These are phyloP conservation scores for Stellera chamaejasme DNA, from an alignment of 345 rosid genomes.

Conservation along the genomic window DNA sequence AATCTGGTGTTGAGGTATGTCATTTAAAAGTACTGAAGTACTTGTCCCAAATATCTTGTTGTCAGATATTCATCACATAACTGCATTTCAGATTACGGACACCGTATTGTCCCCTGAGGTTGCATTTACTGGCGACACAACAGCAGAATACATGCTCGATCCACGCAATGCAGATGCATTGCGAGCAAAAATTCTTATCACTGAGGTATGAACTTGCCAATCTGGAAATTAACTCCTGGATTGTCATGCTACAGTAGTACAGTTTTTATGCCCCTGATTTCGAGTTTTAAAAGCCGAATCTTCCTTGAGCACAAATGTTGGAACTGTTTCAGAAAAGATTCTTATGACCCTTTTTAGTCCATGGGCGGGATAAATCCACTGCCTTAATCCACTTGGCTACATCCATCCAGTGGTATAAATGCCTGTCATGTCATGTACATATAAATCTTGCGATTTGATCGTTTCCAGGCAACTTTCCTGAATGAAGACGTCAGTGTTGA, in stretches of 20 bases:
- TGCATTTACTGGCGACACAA: constrained; percentile 95
- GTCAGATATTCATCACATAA: constrained; percentile 11
- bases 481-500: constrained; percentile 62
- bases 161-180: constrained; percentile 93
- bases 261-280: too few species aligned
- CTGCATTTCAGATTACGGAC: constrained; percentile 64
- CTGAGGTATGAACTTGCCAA: constrained; percentile 49
- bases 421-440: too few species aligned
- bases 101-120: constrained; percentile 82
- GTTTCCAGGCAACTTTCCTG: constrained; percentile 81
- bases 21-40: neutral
- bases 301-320: too few species aligned
- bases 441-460: neutral
- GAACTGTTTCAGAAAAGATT: too few species aligned
- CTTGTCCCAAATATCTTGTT: neutral
- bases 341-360: too few species aligned
- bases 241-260: neutral
- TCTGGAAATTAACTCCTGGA: too few species aligned
- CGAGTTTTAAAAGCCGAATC: too few species aligned
- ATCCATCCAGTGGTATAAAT: constrained; percentile 4
- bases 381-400: too few species aligned
- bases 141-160: constrained; percentile 88
- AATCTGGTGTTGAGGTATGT: constrained; percentile 75
- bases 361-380: too few species aligned
- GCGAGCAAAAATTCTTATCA: constrained; percentile 87